Evolutionary conservation across 345 rosid genomes (phyloP).

Genomic region (Aethionema arabicum): DNA sequence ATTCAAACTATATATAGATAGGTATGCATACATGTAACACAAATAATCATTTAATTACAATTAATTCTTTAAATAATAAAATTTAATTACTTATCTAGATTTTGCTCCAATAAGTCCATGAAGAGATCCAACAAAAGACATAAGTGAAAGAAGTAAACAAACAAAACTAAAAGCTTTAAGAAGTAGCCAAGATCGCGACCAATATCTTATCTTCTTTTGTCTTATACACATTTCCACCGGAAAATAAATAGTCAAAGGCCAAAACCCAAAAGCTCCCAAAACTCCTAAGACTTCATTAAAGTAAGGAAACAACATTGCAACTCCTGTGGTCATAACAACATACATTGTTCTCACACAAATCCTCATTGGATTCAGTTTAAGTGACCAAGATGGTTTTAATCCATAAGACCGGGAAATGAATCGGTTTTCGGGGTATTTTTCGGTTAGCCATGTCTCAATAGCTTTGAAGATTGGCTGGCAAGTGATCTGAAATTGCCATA

Average conservation of each 20-base stretch:
- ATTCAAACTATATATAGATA: no score
- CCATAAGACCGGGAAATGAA: conserved; percentile 39
- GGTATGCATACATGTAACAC: no score
- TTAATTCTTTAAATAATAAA: neutral
- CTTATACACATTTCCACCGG: conserved; percentile 69
- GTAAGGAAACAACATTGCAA: conserved; percentile 67
- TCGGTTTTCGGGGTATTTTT: conserved; percentile 46
- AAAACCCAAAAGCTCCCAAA: conserved; percentile 68
- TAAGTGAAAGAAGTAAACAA: conserved; percentile 43
- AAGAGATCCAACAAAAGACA: conserved; percentile 58
- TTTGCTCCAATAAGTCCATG: conserved; percentile 59
- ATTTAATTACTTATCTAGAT: conserved; percentile 25
- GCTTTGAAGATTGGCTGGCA: conserved; percentile 70
- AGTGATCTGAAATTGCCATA: conserved; percentile 43
- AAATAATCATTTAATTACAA: no score
- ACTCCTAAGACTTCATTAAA: conserved; percentile 81
- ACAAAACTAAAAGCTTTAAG: conserved; percentile 45
- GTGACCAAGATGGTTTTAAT: conserved; percentile 40
- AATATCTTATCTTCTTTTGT: conserved; percentile 51
- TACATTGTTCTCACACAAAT: conserved; percentile 43
- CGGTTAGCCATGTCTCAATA: conserved; percentile 50
- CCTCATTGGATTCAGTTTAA: conserved; percentile 32
- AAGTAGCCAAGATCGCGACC: conserved; percentile 58
- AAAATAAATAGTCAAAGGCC: conserved; percentile 75
- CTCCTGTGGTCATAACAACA: conserved; percentile 49